Conservation (phyloP, 2,329 filamentous ascomycete species). For the Blumeriella jaapii region DNA sequence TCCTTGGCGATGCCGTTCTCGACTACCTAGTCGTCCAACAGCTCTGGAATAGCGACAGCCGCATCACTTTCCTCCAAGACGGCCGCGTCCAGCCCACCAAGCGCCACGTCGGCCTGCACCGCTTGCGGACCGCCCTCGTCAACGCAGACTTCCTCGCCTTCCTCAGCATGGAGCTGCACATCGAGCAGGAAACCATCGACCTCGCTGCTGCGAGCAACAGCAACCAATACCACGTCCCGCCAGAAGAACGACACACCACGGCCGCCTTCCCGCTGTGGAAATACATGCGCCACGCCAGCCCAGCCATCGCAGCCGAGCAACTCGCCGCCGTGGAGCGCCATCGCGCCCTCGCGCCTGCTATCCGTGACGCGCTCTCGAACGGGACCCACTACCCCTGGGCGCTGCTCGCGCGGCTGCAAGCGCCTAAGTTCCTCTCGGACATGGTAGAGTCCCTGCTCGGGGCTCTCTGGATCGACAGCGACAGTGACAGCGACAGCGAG, state of each 20-base stretch:
- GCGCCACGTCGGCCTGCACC: slow-evolving; percentile 60
- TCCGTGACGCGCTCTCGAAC: slow-evolving; percentile 38
- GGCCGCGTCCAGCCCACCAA: too few species aligned
- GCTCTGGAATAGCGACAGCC: slow-evolving; percentile 38
- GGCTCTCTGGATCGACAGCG: slow-evolving; percentile 74
- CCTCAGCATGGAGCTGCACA: slow-evolving; percentile 48
- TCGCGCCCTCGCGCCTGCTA: slow-evolving; percentile 33
- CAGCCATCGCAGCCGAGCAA: slow-evolving; percentile 37
- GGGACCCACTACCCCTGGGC: slow-evolving; percentile 64
- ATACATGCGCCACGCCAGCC: slow-evolving; percentile 52
- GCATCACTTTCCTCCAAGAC: too few species aligned
- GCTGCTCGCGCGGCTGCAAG: slow-evolving; percentile 49
- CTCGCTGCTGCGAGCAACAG: too few species aligned
- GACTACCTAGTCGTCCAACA: slow-evolving; percentile 61
- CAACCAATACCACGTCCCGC: too few species aligned
- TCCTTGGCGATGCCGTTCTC: slow-evolving; percentile 75
- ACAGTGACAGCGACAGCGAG: too few species aligned
- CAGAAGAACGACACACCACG: not conserved
- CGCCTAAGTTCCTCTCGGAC: slow-evolving; percentile 74
- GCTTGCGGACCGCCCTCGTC: slow-evolving; percentile 62
- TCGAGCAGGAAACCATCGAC: slow-evolving; percentile 27
- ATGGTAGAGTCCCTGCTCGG: slow-evolving; percentile 71
- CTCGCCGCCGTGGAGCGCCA: slow-evolving; percentile 10
- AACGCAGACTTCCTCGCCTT: slow-evolving; percentile 76
- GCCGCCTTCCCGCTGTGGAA: slow-evolving; percentile 41